These are phyloP conservation scores for Lecanoromycetidae sp. DNA, from an alignment of 2,329 filamentous ascomycete genomes.

Conservation along the genomic window DNA sequence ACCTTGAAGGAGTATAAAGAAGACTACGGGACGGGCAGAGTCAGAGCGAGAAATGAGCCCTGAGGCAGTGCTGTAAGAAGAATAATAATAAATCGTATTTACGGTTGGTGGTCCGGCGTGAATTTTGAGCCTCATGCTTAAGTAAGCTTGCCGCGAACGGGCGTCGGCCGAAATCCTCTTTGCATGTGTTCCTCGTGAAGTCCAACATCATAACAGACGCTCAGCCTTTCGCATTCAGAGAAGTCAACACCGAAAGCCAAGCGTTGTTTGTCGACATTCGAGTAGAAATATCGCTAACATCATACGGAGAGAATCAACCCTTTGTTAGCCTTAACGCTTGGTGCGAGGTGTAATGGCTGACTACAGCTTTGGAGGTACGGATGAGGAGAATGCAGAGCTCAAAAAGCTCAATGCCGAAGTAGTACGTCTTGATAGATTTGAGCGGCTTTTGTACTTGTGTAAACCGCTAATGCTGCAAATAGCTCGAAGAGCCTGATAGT, in stretches of 20 bases:
- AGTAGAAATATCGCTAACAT: too few relatives aligned
- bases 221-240: too few relatives aligned
- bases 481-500: slow-evolving; percentile 66
- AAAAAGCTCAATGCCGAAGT: slow-evolving; percentile 66
- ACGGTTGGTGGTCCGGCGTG: neutral
- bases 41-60: neutral
- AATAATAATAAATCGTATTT: neutral
- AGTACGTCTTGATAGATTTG: slow-evolving; percentile 41
- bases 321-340: too few relatives aligned
- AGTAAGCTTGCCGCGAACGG: too few relatives aligned
- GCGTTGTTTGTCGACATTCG: too few relatives aligned
- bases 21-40: slow-evolving; percentile 11
- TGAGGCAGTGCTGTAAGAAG: neutral
- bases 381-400: slow-evolving; percentile 73
- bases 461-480: slow-evolving; percentile 9
- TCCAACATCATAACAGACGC: too few relatives aligned
- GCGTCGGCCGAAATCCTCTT: too few relatives aligned
- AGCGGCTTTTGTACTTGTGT: neutral
- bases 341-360: slow-evolving; percentile 55
- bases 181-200: too few relatives aligned
- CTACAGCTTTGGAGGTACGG: slow-evolving; percentile 59
- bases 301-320: too few relatives aligned
- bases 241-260: too few relatives aligned
- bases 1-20: slow-evolving; percentile 29
- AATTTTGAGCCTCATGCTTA: too few relatives aligned